These are phyloP conservation scores for Pisolithus marmoratus DNA, from an alignment of 768 basidiomycete species.

Conservation along the genomic window DNA sequence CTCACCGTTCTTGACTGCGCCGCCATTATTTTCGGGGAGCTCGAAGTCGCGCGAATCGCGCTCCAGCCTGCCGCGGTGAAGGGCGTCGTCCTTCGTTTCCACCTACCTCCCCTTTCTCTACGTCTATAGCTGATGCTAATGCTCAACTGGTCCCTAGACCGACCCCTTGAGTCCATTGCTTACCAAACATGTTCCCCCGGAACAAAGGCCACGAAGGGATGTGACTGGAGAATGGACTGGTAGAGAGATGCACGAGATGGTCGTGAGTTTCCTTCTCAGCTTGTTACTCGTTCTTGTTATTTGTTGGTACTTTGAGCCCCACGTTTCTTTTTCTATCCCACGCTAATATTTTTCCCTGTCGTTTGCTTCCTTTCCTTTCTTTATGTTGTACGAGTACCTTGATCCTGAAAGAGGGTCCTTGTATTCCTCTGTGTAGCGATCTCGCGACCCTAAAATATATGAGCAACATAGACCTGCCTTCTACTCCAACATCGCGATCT, in stretches of 20 bases:
- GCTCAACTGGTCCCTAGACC: conserved; percentile 44
- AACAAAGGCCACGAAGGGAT: conserved; percentile 69
- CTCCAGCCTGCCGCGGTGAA: conserved; percentile 2
- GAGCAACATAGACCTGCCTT: conserved; percentile 9
- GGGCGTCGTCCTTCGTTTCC: conserved; percentile 3
- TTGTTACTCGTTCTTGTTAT: conserved; percentile 1
- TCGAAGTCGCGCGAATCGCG: conserved; percentile 2
- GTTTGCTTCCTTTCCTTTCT: conserved; percentile 4
- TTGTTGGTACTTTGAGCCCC: conserved; percentile 5
- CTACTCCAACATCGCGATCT: neutral
- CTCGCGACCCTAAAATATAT: conserved; percentile 6
- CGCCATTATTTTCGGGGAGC: neutral
- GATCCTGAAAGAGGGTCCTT: conserved; percentile 8
- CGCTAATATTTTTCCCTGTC: conserved; percentile 13
- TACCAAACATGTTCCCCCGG: conserved; percentile 79
- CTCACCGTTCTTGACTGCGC: conserved; percentile 4
- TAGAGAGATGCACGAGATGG: conserved; percentile 70
- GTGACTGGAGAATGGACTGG: conserved; percentile 68
- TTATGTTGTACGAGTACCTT: conserved; percentile 19
- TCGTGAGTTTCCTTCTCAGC: conserved; percentile 48
- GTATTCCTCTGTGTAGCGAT: conserved; percentile 17
- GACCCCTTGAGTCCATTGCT: conserved; percentile 78
- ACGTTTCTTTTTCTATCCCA: conserved; percentile 3
- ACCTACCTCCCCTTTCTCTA: neutral
- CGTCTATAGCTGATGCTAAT: neutral